phyloP scores from a whole-genome alignment of 2,329 filamentous ascomycete species.

The Xylariomycetidae sp. region DNA sequence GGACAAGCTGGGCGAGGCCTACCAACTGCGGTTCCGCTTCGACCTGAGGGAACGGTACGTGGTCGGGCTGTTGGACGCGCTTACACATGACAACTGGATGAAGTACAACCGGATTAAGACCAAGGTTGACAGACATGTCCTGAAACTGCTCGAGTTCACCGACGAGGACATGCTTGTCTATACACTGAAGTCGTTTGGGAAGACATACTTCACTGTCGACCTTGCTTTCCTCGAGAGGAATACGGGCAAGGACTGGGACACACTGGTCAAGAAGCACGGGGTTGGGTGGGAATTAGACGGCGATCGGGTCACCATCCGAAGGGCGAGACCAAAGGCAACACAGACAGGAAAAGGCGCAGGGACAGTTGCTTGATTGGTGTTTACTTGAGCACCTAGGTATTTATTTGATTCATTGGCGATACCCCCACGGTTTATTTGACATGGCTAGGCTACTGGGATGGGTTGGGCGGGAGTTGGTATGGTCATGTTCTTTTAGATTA shows the following conservation, averaged over 20 bases:
- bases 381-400: too few relatives aligned
- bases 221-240: slow-evolving; percentile 63
- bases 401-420: too few relatives aligned
- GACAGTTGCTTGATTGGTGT: too few relatives aligned
- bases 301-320: slow-evolving; percentile 70
- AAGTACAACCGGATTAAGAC: slow-evolving; percentile 67
- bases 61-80: slow-evolving; percentile 60
- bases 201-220: slow-evolving; percentile 73
- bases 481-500: too few relatives aligned
- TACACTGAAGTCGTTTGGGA: slow-evolving; percentile 80
- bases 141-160: slow-evolving; percentile 76
- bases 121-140: slow-evolving; percentile 74
- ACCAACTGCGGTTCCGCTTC: slow-evolving; percentile 58
- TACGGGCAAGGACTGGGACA: slow-evolving; percentile 66
- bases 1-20: slow-evolving; percentile 68
- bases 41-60: slow-evolving; percentile 63
- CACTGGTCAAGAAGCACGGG: slow-evolving; percentile 60
- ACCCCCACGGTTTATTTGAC: too few relatives aligned
- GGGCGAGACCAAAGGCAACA: slow-evolving; percentile 37
- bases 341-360: neutral
- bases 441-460: too few relatives aligned
- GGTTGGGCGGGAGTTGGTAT: too few relatives aligned
- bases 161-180: slow-evolving; percentile 69
- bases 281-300: slow-evolving; percentile 83
- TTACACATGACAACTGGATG: slow-evolving; percentile 80